Evolutionary conservation across 2,329 filamentous ascomycete genomes (phyloP).

Genomic region (Dryadomyces quercivorus): DNA sequence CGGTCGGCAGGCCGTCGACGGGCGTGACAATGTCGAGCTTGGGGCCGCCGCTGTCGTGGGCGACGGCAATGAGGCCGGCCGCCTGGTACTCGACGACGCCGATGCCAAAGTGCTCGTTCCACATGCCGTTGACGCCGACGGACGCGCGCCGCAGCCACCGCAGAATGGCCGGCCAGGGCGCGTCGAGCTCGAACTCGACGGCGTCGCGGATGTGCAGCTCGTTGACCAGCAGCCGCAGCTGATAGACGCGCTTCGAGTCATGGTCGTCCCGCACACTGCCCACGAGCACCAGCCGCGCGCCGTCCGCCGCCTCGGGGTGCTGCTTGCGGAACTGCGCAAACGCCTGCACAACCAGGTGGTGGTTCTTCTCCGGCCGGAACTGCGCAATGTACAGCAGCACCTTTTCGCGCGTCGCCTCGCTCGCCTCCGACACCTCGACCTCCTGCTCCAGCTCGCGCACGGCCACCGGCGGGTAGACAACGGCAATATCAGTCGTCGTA

Average conservation of each 20-base stretch:
- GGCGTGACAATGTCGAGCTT: slow-evolving; percentile 86
- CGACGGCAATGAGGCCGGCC: slow-evolving; percentile 82
- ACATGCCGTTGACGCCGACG: slow-evolving; percentile 95
- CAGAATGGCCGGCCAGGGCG: slow-evolving; percentile 77
- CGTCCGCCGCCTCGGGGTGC: background rate
- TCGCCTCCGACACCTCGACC: slow-evolving; percentile 57
- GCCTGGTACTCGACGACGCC: slow-evolving; percentile 97
- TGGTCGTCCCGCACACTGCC: slow-evolving; percentile 82
- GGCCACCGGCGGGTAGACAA: slow-evolving; percentile 86
- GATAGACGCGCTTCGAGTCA: slow-evolving; percentile 75
- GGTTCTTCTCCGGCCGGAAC: slow-evolving; percentile 96
- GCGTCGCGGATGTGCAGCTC: slow-evolving; percentile 74
- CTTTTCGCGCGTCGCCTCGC: slow-evolving; percentile 57
- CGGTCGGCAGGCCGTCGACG: slow-evolving; percentile 68
- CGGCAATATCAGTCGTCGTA: slow-evolving; percentile 38
- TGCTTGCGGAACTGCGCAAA: slow-evolving; percentile 63
- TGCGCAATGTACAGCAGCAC: slow-evolving; percentile 88
- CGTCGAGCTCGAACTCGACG: slow-evolving; percentile 83
- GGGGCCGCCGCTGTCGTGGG: slow-evolving; percentile 86
- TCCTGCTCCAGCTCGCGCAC: slow-evolving; percentile 70
- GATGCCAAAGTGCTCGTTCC: slow-evolving; percentile 99
- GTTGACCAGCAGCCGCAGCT: slow-evolving; percentile 73
- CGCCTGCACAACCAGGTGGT: slow-evolving; percentile 71
- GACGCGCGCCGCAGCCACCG: slow-evolving; percentile 64
- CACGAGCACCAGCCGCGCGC: slow-evolving; percentile 63